Evolutionary conservation across 2,329 filamentous ascomycete genomes (phyloP), one percentile per base, ranked within the genome.

Genomic region (Penicillium sp.): DNA sequence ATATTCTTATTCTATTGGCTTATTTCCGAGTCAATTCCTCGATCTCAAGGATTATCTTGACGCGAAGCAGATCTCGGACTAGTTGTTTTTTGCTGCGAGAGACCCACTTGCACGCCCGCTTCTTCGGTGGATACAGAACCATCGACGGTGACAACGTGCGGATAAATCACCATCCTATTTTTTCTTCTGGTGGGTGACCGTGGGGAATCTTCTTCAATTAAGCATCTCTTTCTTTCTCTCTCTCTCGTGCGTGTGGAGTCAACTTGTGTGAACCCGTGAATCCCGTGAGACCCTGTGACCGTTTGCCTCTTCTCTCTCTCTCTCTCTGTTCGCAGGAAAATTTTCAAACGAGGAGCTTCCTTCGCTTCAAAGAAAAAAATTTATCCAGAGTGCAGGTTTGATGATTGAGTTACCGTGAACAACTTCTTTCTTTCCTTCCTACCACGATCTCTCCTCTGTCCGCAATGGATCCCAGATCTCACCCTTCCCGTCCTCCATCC

Each of bases 401-500:
- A 74, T 74, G 71, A 72, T 70, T 66, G 62, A 62, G 66, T 69
- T 66, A 67, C 57, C 61, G 70, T 73, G 71, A 71, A 62, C 52
- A 51, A 46, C 25, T 49, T 59, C 49, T 50, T 43, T 57, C 55
- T 56, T 57, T 58, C 16, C 25, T 59, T 51, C 57, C 45, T 49
- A 47, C n/a, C n/a, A 53, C 53, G 38, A 43, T 50, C 39, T 58
- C 57, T 52, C 61, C 54, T 53, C 58, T 60, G 48, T 33, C 57
- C 46, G 58, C 53, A 63, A 77, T 77, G 75, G 75, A 77, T 72
- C 75, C 75, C 51, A 72, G 75, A 69, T 72, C 73, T 65, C 75
- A 77, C 61, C 73, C 73, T 64, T 76, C 75, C 63, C 71, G 75
- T 57, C 74, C 75, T 65, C 72, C 77, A 23, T 78, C 77, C 58